Base-by-base conservation (phyloP, 352 stramenopile species). In the Pythium aristosporum region DNA sequence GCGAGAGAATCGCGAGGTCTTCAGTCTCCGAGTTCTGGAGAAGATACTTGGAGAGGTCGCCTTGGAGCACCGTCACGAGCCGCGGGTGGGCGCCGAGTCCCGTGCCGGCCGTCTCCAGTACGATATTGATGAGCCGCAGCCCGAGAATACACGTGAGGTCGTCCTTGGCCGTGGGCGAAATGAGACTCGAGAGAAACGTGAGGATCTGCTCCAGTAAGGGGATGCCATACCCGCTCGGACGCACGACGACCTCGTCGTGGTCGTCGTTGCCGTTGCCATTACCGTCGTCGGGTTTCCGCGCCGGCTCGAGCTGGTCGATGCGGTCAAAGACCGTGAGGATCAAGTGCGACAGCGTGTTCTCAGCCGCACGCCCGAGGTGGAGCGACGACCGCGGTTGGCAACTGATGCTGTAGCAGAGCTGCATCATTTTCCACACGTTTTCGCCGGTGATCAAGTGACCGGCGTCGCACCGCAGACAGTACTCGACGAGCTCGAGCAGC, bases 31-130 rank as follows among this genome's bases (percentile, higher is more conserved):
- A 98, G 66, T 98, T 97, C 60, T 98, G 89, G 57, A 99, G 80
- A 51, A 99, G 71, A 69, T 97, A 97, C 68, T 98, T 98, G 75
- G 96, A 99, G 51, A 99, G 66, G 72, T 99, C 95, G 65, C 97
- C 96, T 57, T 96, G 88, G 5, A 94, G 61, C 65, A 98, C 87
- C 9, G 92, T 96, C 34, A 97, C 91, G 21, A 96, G 76, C 9
- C 79, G 74, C 2, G 71, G 72, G 44, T 96, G 85, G 28, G 80
- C 82, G 6, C 87, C 84, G 1, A 98, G 73, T 3, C 87, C 81
- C 16, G 85, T 91, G 0, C 94, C 94, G 2, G 91, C 92, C 8
- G 89, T 97, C 79, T 99, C 97, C 12, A 99, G 67, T 25, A 98
- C 94, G 43, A 99, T 98, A 67, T 99, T 99, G 52, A 99, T 97